Evolutionary conservation across 2,329 filamentous ascomycete genomes (phyloP).

Genomic region (Colletotrichum magnum): DNA sequence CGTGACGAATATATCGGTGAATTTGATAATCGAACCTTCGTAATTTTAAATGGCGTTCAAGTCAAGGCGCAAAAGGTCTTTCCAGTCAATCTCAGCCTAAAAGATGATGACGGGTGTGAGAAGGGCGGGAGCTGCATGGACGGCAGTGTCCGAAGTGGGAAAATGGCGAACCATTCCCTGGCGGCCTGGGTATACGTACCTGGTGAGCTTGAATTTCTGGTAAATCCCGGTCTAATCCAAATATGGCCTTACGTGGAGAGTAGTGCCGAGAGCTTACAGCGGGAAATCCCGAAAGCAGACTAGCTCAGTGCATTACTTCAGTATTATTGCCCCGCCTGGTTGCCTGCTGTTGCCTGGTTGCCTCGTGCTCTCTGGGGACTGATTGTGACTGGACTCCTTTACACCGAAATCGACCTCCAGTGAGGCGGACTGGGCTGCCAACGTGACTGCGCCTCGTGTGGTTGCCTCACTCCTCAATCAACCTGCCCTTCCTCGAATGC

Average conservation of each 20-base stretch:
- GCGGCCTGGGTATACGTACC: too few species aligned
- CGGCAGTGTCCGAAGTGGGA: neutral
- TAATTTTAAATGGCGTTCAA: too few species aligned
- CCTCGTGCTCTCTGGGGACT: neutral
- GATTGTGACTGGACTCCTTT: neutral
- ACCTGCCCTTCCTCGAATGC: neutral
- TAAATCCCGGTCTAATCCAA: too few species aligned
- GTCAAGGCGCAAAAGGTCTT: too few species aligned
- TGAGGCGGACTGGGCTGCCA: slow-evolving; percentile 4
- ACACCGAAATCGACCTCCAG: neutral
- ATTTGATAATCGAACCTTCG: too few species aligned
- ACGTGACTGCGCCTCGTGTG: slow-evolving; percentile 14
- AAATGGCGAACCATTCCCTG: neutral
- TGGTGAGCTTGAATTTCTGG: too few species aligned
- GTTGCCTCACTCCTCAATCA: slow-evolving; percentile 1
- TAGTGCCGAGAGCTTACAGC: too few species aligned
- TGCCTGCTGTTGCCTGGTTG: neutral
- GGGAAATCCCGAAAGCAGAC: too few species aligned
- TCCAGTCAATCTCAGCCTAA: too few species aligned
- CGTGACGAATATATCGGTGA: too few species aligned
- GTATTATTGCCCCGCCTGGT: neutral
- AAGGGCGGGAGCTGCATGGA: neutral
- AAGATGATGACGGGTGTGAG: neutral
- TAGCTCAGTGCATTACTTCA: too few species aligned
- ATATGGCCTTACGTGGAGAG: too few species aligned